These are phyloP conservation scores for Aquilaria malaccensis DNA, from an alignment of 345 rosid species.

Conservation along the genomic window DNA sequence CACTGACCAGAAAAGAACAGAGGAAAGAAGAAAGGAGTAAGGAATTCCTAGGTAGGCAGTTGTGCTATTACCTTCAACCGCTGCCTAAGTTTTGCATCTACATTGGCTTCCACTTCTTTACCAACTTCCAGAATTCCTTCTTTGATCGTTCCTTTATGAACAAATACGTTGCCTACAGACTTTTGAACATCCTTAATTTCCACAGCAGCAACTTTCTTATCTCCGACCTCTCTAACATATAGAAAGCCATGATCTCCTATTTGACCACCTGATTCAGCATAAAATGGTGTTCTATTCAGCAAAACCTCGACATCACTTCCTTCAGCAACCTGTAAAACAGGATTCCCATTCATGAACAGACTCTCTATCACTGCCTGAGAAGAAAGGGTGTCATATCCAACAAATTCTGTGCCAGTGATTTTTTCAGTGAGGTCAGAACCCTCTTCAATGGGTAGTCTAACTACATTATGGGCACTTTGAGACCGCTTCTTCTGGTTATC, in stretches of 20 bases:
- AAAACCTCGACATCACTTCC: slow-evolving; percentile 85
- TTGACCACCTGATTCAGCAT: slow-evolving; percentile 97
- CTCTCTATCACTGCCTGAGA: slow-evolving; percentile 64
- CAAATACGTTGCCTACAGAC: slow-evolving; percentile 56
- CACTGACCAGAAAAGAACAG: background rate
- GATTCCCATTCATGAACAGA: slow-evolving; percentile 70
- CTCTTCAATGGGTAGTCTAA: slow-evolving; percentile 65
- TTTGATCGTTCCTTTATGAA: slow-evolving; percentile 76
- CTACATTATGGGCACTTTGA: slow-evolving; percentile 82
- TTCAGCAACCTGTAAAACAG: slow-evolving; percentile 71
- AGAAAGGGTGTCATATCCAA: slow-evolving; percentile 74
- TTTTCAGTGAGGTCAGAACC: slow-evolving; percentile 40
- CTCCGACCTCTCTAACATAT: slow-evolving; percentile 41
- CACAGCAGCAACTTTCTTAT: slow-evolving; percentile 49
- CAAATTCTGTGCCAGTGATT: slow-evolving; percentile 66
- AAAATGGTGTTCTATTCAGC: slow-evolving; percentile 83
- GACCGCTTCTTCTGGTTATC: slow-evolving; percentile 86
- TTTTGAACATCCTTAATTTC: slow-evolving; percentile 87
- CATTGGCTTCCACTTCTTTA: slow-evolving; percentile 80
- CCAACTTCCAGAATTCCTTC: slow-evolving; percentile 86
- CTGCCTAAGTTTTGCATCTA: slow-evolving; percentile 71
- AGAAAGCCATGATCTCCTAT: slow-evolving; percentile 79
- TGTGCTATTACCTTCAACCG: slow-evolving; percentile 56
- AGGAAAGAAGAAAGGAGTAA: slow-evolving; percentile 1
- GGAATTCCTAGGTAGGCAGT: background rate